Evolutionary conservation across 1,284 basidiomycete species (phyloP).

Genomic region (Leucoagaricus sp.): DNA sequence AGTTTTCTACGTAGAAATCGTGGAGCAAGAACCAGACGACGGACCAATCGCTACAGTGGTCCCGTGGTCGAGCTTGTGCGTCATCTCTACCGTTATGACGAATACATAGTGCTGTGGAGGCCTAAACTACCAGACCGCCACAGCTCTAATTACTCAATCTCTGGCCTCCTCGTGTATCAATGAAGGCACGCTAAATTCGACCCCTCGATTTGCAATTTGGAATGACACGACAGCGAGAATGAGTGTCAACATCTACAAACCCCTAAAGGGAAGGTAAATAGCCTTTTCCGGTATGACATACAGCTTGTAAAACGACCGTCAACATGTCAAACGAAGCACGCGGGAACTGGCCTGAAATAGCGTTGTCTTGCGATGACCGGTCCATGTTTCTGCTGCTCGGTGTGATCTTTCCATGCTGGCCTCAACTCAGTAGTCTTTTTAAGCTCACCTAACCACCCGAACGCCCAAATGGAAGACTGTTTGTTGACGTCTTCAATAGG

Average conservation of each 20-base stretch:
- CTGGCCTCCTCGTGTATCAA: background rate
- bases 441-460: background rate
- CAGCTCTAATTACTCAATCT: background rate
- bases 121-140: background rate
- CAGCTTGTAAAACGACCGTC: background rate
- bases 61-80: slow-evolving; percentile 3
- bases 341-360: too few species aligned
- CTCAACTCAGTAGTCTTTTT: too few species aligned
- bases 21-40: background rate
- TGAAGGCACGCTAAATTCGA: background rate
- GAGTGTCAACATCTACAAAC: background rate
- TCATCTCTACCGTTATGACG: background rate
- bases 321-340: background rate
- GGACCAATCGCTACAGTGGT: background rate
- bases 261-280: slow-evolving; percentile 12
- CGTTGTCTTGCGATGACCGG: too few species aligned
- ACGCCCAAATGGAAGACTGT: slow-evolving; percentile 8
- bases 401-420: background rate
- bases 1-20: background rate
- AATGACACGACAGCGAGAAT: too few species aligned
- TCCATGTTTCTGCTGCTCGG: background rate
- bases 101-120: background rate
- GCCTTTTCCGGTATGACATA: slow-evolving; percentile 3
- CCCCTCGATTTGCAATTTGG: background rate
- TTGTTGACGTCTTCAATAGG: slow-evolving; percentile 6